Percentiles rank a stretch among this genome's conserved stretches.
phyloP scores from a whole-genome alignment of 2,329 filamentous ascomycete species.

The Paramyrothecium roridum region DNA sequence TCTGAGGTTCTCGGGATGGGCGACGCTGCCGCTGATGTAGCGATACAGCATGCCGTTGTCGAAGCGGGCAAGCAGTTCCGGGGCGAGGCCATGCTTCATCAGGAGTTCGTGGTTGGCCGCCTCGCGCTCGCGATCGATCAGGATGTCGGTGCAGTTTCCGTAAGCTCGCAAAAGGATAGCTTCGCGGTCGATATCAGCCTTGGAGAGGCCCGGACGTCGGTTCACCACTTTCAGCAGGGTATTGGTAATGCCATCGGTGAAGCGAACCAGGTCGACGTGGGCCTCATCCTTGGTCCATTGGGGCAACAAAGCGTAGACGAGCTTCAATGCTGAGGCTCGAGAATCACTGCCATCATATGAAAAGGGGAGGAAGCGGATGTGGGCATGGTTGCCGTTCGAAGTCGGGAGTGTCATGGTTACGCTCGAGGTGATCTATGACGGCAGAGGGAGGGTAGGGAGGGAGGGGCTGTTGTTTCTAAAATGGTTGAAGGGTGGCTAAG shows the following conservation, averaged over 20 bases:
- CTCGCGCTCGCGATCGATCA: conserved; percentile 92
- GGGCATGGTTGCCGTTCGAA: conserved; percentile 30
- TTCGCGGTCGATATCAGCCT: conserved; percentile 73
- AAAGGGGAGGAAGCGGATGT: conserved; percentile 66
- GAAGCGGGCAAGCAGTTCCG: conserved; percentile 85
- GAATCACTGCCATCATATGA: conserved; percentile 76
- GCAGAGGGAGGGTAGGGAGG: not conserved
- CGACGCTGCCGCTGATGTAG: conserved; percentile 79
- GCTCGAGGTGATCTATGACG: conserved; percentile 2
- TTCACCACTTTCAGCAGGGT: conserved; percentile 80
- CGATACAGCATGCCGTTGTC: conserved; percentile 94
- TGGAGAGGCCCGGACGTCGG: conserved; percentile 61
- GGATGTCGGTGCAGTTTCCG: conserved; percentile 86
- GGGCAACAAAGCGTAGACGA: conserved; percentile 77
- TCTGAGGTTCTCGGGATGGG: conserved; percentile 76
- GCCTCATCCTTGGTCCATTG: conserved; percentile 76
- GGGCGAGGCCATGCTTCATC: conserved; percentile 78
- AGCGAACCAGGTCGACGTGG: conserved; percentile 79
- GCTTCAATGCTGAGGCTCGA: conserved; percentile 71
- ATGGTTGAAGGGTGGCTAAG: conserved; percentile 2
- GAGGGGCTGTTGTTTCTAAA: no score
- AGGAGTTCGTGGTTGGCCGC: conserved; percentile 80
- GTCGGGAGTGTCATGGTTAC: conserved; percentile 30
- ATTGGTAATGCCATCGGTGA: conserved; percentile 98
- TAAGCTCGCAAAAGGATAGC: conserved; percentile 90